phyloP scores from a whole-genome alignment of 495 filamentous ascomycete genomes.

The Penicillium riverlandense region DNA sequence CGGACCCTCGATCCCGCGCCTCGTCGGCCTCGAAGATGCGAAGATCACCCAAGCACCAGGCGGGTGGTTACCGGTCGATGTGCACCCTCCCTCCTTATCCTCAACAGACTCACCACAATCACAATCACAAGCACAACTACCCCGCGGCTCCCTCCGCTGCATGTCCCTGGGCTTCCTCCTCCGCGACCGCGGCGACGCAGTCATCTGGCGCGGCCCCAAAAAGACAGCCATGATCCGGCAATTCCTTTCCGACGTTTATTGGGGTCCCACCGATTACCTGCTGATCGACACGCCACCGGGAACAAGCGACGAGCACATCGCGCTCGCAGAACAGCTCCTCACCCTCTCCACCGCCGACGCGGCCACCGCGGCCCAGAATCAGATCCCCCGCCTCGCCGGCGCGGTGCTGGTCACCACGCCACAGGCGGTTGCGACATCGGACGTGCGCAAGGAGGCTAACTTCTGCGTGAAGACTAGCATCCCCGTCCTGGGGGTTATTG shows the following conservation, averaged over 20 bases:
- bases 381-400: constrained; percentile 52
- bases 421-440: constrained; percentile 85
- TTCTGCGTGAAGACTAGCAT: constrained; percentile 87
- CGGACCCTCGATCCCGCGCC: constrained; percentile 89
- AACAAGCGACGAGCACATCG: constrained; percentile 96
- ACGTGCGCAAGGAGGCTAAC: constrained; percentile 94
- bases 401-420: constrained; percentile 95
- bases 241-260: constrained; percentile 87
- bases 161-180: constrained; percentile 95
- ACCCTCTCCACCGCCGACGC: constrained; percentile 35
- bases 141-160: constrained; percentile 62
- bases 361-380: constrained; percentile 8
- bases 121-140: constrained; percentile 5
- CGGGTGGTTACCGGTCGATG: constrained; percentile 83
- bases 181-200: constrained; percentile 72
- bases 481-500: constrained; percentile 77
- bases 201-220: constrained; percentile 96
- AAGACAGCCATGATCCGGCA: constrained; percentile 99
- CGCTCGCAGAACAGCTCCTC: constrained; percentile 78
- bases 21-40: constrained; percentile 79
- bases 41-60: constrained; percentile 85
- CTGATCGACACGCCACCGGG: constrained; percentile 95
- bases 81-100: constrained; percentile 47
- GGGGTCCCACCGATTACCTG: constrained; percentile 81
- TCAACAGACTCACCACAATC: constrained; percentile 1